Conservation (phyloP, 1,139 yeast genomes). For the Nadsonia starkeyi-henricii region DNA sequence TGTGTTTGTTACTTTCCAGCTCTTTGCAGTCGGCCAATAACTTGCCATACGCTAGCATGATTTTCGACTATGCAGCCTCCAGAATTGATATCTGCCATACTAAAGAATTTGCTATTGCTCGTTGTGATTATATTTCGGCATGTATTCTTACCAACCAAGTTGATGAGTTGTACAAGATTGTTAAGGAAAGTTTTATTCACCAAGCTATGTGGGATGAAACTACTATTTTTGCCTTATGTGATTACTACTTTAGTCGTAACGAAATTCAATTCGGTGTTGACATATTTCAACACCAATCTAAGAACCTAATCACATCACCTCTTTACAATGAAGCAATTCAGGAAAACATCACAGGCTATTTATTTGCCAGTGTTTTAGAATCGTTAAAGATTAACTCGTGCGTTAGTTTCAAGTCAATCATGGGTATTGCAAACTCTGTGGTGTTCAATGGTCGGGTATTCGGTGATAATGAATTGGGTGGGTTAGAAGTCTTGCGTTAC, state of each 20-base stretch:
- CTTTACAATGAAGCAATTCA: conserved; percentile 6
- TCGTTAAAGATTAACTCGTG: conserved; percentile 7
- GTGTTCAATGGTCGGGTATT: conserved; percentile 14
- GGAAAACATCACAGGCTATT: conserved; percentile 1
- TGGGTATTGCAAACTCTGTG: conserved; percentile 12
- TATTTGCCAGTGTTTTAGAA: conserved; percentile 8
- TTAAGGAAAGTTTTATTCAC: conserved; percentile 21
- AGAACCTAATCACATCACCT: conserved; percentile 6
- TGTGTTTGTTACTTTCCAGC: conserved; percentile 13
- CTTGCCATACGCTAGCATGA: conserved; percentile 10
- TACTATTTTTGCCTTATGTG: conserved; percentile 16
- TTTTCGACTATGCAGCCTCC: conserved; percentile 19
- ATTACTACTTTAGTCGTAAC: conserved; percentile 11
- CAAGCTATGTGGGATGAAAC: conserved; percentile 22
- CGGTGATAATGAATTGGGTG: conserved; percentile 12
- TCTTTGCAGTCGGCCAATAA: conserved; percentile 13
- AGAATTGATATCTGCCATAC: conserved; percentile 8
- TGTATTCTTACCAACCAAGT: conserved; percentile 11
- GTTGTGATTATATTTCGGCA: conserved; percentile 14
- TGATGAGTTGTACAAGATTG: conserved; percentile 17
- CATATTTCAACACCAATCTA: conserved; percentile 14
- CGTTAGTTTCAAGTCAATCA: conserved; percentile 9
- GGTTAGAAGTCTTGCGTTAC: conserved; percentile 11
- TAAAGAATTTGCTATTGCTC: conserved; percentile 11
- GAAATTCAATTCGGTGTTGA: conserved; percentile 15